Evolutionary conservation across 2,329 filamentous ascomycete genomes (phyloP).

Genomic region (Sporothrix dimorphospora): DNA sequence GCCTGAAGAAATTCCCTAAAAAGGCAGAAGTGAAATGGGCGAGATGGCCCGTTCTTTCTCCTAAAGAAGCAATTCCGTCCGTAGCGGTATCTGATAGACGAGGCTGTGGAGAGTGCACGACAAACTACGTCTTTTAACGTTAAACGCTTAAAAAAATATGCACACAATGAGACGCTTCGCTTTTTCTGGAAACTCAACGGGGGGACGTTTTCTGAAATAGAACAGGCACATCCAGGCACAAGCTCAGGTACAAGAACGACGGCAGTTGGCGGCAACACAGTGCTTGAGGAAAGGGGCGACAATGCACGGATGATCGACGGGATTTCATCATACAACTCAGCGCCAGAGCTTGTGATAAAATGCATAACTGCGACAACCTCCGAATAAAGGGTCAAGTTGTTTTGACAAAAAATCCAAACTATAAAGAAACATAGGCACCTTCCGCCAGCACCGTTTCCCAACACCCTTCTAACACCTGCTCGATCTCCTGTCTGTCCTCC

Average conservation of each 20-base stretch:
- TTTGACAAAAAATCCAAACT: background rate
- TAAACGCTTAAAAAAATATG: background rate
- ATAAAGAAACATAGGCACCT: background rate
- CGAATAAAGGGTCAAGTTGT: background rate
- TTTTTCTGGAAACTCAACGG: too few relatives aligned
- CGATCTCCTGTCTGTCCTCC: too few relatives aligned
- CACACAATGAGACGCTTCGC: too few relatives aligned
- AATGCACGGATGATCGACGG: background rate
- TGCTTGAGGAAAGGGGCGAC: background rate
- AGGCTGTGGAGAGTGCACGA: constrained; percentile 10
- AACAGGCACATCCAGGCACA: background rate
- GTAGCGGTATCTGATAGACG: background rate
- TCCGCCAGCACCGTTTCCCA: too few relatives aligned
- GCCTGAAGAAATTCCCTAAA: background rate
- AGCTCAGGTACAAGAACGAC: background rate
- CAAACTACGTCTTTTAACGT: background rate
- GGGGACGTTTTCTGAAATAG: too few relatives aligned
- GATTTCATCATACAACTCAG: background rate
- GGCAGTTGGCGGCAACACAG: background rate
- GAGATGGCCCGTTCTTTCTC: background rate
- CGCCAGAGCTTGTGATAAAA: background rate
- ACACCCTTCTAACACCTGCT: too few relatives aligned
- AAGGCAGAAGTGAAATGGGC: background rate
- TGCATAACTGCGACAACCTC: background rate
- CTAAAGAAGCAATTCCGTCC: background rate